phyloP scores from a whole-genome alignment of 2,329 filamentous ascomycete species.

The Hypoxylon rubiginosum region DNA sequence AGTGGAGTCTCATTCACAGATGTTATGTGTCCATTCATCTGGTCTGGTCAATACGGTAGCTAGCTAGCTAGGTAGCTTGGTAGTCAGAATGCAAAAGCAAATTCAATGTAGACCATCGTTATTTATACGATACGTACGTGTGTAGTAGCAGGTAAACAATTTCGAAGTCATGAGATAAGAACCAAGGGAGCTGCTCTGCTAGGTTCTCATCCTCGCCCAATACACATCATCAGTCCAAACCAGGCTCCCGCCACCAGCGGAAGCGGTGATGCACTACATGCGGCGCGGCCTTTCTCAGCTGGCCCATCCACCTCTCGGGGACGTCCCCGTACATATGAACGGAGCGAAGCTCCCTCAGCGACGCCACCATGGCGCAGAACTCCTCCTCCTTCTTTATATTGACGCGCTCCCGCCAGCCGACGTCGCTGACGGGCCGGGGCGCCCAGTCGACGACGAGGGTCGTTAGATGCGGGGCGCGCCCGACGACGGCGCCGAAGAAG shows the following conservation, averaged over 20 bases:
- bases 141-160: neutral
- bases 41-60: neutral
- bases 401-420: constrained; percentile 32
- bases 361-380: constrained; percentile 40
- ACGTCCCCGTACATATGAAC: constrained; percentile 45
- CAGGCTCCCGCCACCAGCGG: constrained; percentile 49
- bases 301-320: constrained; percentile 37
- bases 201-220: neutral
- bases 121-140: neutral
- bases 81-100: neutral
- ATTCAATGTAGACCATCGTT: neutral
- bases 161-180: neutral
- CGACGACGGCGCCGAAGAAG: constrained; percentile 45
- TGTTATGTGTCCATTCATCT: neutral
- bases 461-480: constrained; percentile 33
- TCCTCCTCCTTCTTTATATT: constrained; percentile 46
- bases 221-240: constrained; percentile 28
- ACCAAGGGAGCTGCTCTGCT: neutral
- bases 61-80: no score
- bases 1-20: no score
- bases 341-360: constrained; percentile 33
- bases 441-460: constrained; percentile 51
- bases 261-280: constrained; percentile 36
- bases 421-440: constrained; percentile 38
- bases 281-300: constrained; percentile 27